Percentiles rank a stretch among this genome's conserved stretches.
phyloP scores from a whole-genome alignment of 345 rosid genomes.

The Hibiscus trionum region DNA sequence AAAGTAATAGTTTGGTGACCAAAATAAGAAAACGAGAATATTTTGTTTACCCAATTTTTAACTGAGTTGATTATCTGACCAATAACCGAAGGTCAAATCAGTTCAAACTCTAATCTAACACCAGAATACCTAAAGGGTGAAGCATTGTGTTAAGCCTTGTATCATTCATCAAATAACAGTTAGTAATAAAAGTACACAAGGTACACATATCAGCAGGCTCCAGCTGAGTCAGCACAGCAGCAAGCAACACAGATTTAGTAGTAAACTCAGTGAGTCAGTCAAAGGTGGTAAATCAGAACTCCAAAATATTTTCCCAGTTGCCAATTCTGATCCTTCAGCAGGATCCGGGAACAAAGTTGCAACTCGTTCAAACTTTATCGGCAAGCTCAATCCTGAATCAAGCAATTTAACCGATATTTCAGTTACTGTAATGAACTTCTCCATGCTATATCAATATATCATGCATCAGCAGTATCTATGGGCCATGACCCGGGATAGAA shows the following conservation, averaged over 20 bases:
- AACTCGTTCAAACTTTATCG: background rate
- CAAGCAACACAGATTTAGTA: background rate
- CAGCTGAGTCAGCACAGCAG: background rate
- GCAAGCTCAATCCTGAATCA: slow-evolving; percentile 1
- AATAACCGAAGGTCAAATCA: background rate
- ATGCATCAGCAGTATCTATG: background rate
- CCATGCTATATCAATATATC: background rate
- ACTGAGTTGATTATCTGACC: no score
- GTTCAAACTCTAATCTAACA: background rate
- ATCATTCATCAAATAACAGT: background rate
- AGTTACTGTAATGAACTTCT: background rate
- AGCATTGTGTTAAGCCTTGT: background rate
- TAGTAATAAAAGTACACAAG: background rate
- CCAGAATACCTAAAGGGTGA: background rate
- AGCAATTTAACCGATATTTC: background rate
- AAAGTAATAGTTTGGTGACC: no score
- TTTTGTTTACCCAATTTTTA: no score
- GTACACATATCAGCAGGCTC: background rate
- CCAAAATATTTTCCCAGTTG: background rate
- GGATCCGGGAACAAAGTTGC: background rate
- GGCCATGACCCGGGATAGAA: no score
- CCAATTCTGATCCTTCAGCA: background rate
- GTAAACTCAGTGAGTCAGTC: background rate
- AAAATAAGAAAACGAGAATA: no score
- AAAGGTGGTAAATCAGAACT: background rate